These are phyloP conservation scores for Talaromyces sp. DNA, from an alignment of 2,329 filamentous ascomycete genomes.

Conservation along the genomic window DNA sequence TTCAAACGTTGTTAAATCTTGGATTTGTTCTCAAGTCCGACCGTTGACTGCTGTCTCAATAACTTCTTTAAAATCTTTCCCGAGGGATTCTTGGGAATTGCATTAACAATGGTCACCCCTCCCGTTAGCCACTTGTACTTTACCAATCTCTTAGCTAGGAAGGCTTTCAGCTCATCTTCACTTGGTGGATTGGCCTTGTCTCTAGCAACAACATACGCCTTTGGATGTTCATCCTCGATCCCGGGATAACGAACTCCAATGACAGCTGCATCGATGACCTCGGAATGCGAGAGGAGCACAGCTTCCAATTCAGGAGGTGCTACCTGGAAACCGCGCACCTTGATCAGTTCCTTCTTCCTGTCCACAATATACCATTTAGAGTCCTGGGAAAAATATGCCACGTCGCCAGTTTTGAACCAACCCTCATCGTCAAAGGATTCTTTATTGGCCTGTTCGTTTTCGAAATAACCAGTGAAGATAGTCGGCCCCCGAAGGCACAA, in stretches of 20 bases:
- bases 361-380: conserved; percentile 51
- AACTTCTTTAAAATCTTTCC: conserved; percentile 56
- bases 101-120: conserved; percentile 52
- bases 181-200: conserved; percentile 25
- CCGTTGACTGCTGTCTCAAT: conserved; percentile 50
- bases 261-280: conserved; percentile 47
- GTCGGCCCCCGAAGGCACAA: conserved; percentile 51
- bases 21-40: too few species aligned
- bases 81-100: conserved; percentile 53
- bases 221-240: conserved; percentile 35
- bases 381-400: conserved; percentile 4
- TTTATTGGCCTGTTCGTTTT: conserved; percentile 47
- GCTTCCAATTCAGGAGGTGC: conserved; percentile 49
- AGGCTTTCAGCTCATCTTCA: conserved; percentile 36
- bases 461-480: conserved; percentile 51
- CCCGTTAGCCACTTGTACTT: conserved; percentile 52
- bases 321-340: conserved; percentile 52
- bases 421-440: conserved; percentile 48
- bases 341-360: conserved; percentile 51
- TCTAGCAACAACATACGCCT: conserved; percentile 43
- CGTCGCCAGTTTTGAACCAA: conserved; percentile 46
- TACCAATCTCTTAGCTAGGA: conserved; percentile 37
- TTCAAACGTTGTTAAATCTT: too few species aligned
- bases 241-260: conserved; percentile 39
- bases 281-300: conserved; percentile 43